phyloP scores from a whole-genome alignment of 2,329 filamentous ascomycete species.

The Neocucurbitaria cava region DNA sequence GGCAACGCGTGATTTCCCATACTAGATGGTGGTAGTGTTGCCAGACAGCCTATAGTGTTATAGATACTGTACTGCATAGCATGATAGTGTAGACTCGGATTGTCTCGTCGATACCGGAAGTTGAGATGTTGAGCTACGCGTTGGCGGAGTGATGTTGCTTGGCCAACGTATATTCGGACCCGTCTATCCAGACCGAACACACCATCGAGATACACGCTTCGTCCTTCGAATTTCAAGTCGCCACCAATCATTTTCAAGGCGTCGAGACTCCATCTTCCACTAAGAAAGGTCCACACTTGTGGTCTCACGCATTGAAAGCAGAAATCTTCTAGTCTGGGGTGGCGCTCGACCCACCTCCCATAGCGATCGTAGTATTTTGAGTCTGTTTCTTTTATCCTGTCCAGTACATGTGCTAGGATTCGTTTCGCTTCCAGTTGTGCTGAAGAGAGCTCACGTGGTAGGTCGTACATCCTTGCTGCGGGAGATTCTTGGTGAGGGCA shows the following conservation, averaged over 20 bases:
- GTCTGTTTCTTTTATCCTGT: constrained; percentile 16
- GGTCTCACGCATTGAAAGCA: constrained; percentile 29
- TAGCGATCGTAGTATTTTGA: constrained; percentile 28
- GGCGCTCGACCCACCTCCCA: constrained; percentile 23
- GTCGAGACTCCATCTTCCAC: constrained; percentile 28
- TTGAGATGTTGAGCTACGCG: constrained; percentile 42
- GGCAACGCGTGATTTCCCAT: constrained; percentile 19
- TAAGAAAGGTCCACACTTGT: constrained; percentile 29
- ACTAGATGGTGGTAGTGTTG: constrained; percentile 16
- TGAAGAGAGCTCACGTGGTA: constrained; percentile 5
- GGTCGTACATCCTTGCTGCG: constrained; percentile 17
- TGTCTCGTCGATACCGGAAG: constrained; percentile 45
- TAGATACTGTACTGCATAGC: constrained; percentile 38
- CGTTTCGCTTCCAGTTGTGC: constrained; percentile 33
- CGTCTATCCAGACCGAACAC: constrained; percentile 32
- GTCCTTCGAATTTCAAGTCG: constrained; percentile 28
- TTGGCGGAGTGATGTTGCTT: constrained; percentile 31
- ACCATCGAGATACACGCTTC: constrained; percentile 37
- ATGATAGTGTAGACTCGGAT: constrained; percentile 43
- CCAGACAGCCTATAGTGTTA: constrained; percentile 37
- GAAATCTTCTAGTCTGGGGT: constrained; percentile 27
- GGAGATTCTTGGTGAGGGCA: background rate
- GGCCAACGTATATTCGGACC: constrained; percentile 41
- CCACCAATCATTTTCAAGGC: constrained; percentile 31
- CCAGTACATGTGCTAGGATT: constrained; percentile 30